Base-by-base conservation (phyloP, 768 basidiomycete species). In the Agrocybe praecox region DNA sequence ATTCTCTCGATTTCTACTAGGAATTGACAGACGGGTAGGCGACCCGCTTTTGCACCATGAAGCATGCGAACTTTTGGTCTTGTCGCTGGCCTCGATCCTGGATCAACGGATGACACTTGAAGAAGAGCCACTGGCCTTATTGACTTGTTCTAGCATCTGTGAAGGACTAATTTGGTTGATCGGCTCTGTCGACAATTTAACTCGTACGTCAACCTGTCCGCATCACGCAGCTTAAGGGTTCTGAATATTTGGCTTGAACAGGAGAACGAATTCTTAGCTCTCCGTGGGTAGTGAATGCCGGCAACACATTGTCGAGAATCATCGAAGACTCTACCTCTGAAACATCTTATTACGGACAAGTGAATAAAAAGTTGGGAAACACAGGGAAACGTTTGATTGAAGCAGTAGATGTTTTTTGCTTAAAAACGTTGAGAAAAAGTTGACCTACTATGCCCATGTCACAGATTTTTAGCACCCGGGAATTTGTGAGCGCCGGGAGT, bases 51-150 rank as follows among this genome's bases (percentile, higher is more conserved):
- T 70, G 36, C 72, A 72, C 54, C 71, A 76, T 10, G 86, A 88
- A 63, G 76, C 78, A 45, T 86, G 84, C 80, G 73, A 81, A 45
- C 76, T 80, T 63, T 65, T 90, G 50, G 69, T 80, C 24, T 81
- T 84, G 51, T 68, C 74, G 1, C 62, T 85, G 6, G 60, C 85
- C 6, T 68, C 82, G 34, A 79, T 85, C 33, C 62, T 83, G 29
- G 72, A 76, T n/a, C 73, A 69, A 22, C 69, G 80, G 42, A 77
- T 79, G 53, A 32, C 68, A n/a, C n/a, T n/a, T n/a, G 75, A 68
- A 23, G 79, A 81, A 24, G 81, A 81, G 56, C 71, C 80, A 2
- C 70, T 88, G 22, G 81, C 81, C 10, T 61, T 87, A 45, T 60
- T 86, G 24, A 69, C 80, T 10, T 75, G 76, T 47, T 77, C 83